Base-by-base conservation (phyloP, 768 basidiomycete genomes). In the Grammothele lineata region DNA sequence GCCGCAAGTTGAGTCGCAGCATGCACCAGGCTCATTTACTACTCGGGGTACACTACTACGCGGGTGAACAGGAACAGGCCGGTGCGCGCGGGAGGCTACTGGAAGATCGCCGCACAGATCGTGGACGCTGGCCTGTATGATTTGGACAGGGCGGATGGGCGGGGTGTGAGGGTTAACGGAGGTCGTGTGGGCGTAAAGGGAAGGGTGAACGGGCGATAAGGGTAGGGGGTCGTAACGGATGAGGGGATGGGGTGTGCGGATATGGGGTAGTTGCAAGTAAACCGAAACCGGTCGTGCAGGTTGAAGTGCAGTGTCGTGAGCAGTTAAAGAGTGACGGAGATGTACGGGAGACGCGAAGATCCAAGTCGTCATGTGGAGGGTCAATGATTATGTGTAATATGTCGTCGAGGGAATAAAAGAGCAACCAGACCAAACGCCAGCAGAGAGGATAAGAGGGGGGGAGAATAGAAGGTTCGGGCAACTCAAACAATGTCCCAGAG, bases 401-500 rank as follows among this genome's bases (percentile, higher is more conserved):
- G n/a, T n/a, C n/a, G n/a, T n/a, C 27, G 14, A 30, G 14, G 27
- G 27, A 43, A 37, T 12, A 33, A 25, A 35, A 19, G 36, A 12
- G 24, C 17, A 26, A 26, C 5, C 35, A 14, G 15, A 37, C 19
- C 21, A 22, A n/a, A 36, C 10, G 25, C 18, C 9, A 36, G 15
- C 15, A 15, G 8, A 23, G 33, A 21, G 30, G 14, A 19, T 22
- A 26, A 14, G 36, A n/a, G 33, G 17, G 26, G 6, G 6, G 10
- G 15, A 24, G 15, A 21, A 21, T 17, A 7, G 40, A 17, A 22
- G 17, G n/a, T 36, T 8, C 35, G 18, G 35, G 30, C 9, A 18
- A 17, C 34, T 73, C 70, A 93, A 43, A 92, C 77, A 59, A 96
- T 83, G 63, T 93, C 91, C 93, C 93, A 95, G 42, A 96, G 75